Evolutionary conservation across 1,139 yeast genomes (phyloP).

Genomic region (Zygosaccharomyces sapae): DNA sequence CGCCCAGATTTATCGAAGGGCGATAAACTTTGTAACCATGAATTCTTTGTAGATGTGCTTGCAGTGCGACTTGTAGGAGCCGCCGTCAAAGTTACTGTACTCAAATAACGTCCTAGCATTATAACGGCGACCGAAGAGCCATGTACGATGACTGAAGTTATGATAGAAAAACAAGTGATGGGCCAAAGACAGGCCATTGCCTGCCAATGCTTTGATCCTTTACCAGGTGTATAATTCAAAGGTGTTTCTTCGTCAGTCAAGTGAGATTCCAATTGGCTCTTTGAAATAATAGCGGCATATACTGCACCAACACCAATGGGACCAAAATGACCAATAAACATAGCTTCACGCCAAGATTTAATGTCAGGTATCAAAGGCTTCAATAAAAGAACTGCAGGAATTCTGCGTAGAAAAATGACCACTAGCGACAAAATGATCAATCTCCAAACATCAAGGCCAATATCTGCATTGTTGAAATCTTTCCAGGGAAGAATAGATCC

Average conservation of each 20-base stretch:
- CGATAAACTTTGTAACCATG: constrained; percentile 87
- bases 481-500: constrained; percentile 96
- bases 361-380: constrained; percentile 86
- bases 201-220: constrained; percentile 61
- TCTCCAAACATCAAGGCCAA: constrained; percentile 84
- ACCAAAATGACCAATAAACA: constrained; percentile 96
- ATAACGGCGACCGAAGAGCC: constrained; percentile 96
- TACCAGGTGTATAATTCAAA: constrained; percentile 49
- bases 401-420: constrained; percentile 73
- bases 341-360: constrained; percentile 90
- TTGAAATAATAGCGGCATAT: constrained; percentile 80
- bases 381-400: constrained; percentile 78
- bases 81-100: constrained; percentile 90
- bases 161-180: constrained; percentile 73
- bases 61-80: constrained; percentile 72
- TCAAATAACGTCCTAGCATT: constrained; percentile 80
- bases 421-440: constrained; percentile 77
- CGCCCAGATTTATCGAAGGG: constrained; percentile 66
- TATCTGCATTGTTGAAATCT: constrained; percentile 57
- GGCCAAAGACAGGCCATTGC: constrained; percentile 85
- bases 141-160: constrained; percentile 86
- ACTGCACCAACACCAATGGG: constrained; percentile 98
- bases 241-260: constrained; percentile 57
- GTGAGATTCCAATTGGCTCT: constrained; percentile 65
- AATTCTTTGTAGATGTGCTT: constrained; percentile 52